Evolutionary conservation across 2,329 filamentous ascomycete species (phyloP).

Genomic region (Aspergillus hiratsukae): DNA sequence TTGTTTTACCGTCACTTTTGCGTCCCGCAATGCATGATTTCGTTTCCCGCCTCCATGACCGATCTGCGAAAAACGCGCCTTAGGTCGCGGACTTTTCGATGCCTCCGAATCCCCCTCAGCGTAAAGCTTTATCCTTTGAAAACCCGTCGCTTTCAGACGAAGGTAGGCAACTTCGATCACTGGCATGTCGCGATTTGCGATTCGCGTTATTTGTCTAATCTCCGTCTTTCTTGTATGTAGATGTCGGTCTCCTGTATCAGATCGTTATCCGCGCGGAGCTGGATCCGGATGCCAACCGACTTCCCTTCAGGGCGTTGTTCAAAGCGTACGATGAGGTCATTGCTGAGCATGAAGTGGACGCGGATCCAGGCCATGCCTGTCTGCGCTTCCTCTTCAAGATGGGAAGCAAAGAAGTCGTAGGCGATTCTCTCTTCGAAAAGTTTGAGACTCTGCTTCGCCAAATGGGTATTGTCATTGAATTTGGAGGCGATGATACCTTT

Average conservation of each 20-base stretch:
- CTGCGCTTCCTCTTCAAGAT: constrained; percentile 76
- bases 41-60: constrained; percentile 38
- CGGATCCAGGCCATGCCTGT: constrained; percentile 70
- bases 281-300: constrained; percentile 58
- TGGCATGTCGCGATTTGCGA: background rate
- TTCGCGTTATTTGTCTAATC: background rate
- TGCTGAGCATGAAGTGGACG: constrained; percentile 63
- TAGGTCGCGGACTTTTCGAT: constrained; percentile 47
- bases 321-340: constrained; percentile 73
- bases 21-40: constrained; percentile 38
- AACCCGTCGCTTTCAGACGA: constrained; percentile 54
- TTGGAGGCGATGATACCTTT: constrained; percentile 44
- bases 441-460: constrained; percentile 64
- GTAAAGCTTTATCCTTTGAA: constrained; percentile 39
- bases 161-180: constrained; percentile 40
- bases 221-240: constrained; percentile 41
- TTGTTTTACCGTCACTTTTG: constrained; percentile 2
- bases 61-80: constrained; percentile 40
- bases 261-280: constrained; percentile 70
- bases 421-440: constrained; percentile 60
- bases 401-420: constrained; percentile 55
- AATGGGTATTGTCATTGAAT: constrained; percentile 69
- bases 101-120: constrained; percentile 44
- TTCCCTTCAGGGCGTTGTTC: constrained; percentile 75
- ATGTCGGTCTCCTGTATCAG: constrained; percentile 72